Conservation (phyloP, 2,329 filamentous ascomycete species). For the Diplodia intermedia region DNA sequence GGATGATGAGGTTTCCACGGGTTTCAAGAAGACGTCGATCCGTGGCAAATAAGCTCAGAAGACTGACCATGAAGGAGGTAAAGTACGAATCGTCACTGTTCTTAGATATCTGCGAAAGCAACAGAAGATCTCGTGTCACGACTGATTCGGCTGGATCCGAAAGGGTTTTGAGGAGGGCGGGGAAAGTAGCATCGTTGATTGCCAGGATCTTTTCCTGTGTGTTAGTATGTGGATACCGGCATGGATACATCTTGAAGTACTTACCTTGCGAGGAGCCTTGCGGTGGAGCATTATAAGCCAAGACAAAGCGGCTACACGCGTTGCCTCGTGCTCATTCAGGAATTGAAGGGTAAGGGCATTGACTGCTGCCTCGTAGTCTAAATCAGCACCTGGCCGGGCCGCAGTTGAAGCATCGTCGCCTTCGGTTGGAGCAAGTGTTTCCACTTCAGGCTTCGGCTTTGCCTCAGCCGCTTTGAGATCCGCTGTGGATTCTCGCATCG, state of each 20-base stretch:
- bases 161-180: slow-evolving; percentile 91
- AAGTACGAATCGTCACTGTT: slow-evolving; percentile 99
- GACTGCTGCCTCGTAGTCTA: slow-evolving; percentile 96
- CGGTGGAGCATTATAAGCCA: slow-evolving; percentile 98
- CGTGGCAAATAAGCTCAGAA: slow-evolving; percentile 93
- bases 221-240: slow-evolving; percentile 12
- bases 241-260: slow-evolving; percentile 27
- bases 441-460: slow-evolving; percentile 41
- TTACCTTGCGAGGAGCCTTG: slow-evolving; percentile 88
- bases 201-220: slow-evolving; percentile 65
- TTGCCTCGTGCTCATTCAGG: slow-evolving; percentile 95
- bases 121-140: slow-evolving; percentile 89
- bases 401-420: slow-evolving; percentile 55
- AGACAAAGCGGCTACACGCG: slow-evolving; percentile 87
- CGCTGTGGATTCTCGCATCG: slow-evolving; percentile 33
- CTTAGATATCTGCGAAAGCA: slow-evolving; percentile 93
- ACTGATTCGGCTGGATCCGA: slow-evolving; percentile 96
- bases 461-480: slow-evolving; percentile 45
- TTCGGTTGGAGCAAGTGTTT: slow-evolving; percentile 54
- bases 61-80: slow-evolving; percentile 95
- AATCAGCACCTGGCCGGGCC: slow-evolving; percentile 63
- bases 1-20: slow-evolving; percentile 92
- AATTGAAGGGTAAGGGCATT: slow-evolving; percentile 92
- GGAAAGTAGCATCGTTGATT: slow-evolving; percentile 97
- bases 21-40: slow-evolving; percentile 90